Evolutionary conservation across 352 stramenopile genomes (phyloP), one percentile per base, ranked within the genome.

Genomic region (Phytophthora vignae): DNA sequence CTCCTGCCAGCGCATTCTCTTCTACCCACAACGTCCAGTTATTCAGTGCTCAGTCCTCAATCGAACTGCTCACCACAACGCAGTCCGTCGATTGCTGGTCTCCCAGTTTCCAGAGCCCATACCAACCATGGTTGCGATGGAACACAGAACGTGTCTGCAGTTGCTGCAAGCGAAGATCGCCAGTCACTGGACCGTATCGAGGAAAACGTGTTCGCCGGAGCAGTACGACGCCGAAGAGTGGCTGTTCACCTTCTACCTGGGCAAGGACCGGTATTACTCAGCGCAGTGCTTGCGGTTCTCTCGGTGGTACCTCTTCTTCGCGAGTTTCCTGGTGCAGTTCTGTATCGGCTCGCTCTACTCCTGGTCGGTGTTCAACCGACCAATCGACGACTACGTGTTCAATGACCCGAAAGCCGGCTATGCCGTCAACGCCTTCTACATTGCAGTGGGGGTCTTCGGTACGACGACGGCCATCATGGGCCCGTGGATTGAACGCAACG

Each of bases 321-420:
- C 84, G 1, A 77, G 81, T 31, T 92, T 92, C 55, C 55, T 90
- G n/a, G 70, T 88, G 22, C 82, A 91, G 71, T 90, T 91, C 67
- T 91, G 82, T 68, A 88, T 88, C 56, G 85, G 85, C 4, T 90
- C 82, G 55, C 69, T 93, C 49, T 93, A 93, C 63, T 83, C 80
- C 19, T 93, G 84, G 84, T 90, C 82, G 21, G 80, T 91, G 8
- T 89, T 91, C 69, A 93, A 93, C 73, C 82, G 85, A 49, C 84
- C 83, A 8, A 88, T 93, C 53, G 82, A 92, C 56, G 68, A 29
- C 22, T 68, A 82, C 60, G 63, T 90, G 14, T 90, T 71, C 68
- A 55, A 80, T 22, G 62, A 91, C 54, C 40, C 55, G 2, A 83
- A 73, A 54, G 78, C 82, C 14, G 82, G 74, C 17, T 72, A 79